Evolutionary conservation across 2,329 filamentous ascomycete species (phyloP).

Genomic region (Fusarium oligoseptatum): DNA sequence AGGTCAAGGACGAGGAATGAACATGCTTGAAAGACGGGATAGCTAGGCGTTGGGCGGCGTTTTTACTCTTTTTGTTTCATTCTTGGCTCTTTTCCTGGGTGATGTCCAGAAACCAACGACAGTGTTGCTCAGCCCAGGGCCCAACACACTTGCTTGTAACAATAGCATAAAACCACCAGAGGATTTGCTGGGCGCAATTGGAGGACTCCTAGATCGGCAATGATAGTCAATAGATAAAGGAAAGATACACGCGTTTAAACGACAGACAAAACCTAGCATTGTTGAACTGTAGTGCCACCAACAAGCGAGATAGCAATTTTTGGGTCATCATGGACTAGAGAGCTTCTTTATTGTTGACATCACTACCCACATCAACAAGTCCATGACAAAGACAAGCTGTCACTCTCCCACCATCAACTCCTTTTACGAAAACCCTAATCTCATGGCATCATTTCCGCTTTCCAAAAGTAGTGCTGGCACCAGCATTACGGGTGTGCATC

Average conservation of each 20-base stretch:
- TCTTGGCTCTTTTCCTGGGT: conserved; percentile 2
- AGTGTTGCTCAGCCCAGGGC: background rate
- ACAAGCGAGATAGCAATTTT: background rate
- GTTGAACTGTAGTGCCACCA: background rate
- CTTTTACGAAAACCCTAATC: background rate
- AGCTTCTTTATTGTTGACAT: conserved; percentile 28
- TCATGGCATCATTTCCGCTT: conserved; percentile 15
- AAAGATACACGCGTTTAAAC: background rate
- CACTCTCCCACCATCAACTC: conserved; percentile 19
- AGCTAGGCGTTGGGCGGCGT: conserved; percentile 6
- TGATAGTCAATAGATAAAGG: conserved; percentile 5
- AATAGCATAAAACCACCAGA: conserved; percentile 2
- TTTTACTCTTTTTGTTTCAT: conserved; percentile 1
- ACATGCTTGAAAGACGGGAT: background rate
- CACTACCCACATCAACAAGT: background rate
- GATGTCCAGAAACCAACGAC: background rate
- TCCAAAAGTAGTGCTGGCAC: background rate
- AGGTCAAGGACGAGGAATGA: conserved; percentile 11
- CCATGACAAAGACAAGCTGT: background rate
- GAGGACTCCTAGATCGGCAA: background rate
- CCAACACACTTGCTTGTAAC: background rate
- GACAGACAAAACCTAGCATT: background rate
- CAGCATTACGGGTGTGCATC: background rate
- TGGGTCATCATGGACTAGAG: background rate
- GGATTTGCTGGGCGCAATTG: background rate